Evolutionary conservation across 2,329 filamentous ascomycete genomes (phyloP).

Genomic region (Sordariomycetes sp.): DNA sequence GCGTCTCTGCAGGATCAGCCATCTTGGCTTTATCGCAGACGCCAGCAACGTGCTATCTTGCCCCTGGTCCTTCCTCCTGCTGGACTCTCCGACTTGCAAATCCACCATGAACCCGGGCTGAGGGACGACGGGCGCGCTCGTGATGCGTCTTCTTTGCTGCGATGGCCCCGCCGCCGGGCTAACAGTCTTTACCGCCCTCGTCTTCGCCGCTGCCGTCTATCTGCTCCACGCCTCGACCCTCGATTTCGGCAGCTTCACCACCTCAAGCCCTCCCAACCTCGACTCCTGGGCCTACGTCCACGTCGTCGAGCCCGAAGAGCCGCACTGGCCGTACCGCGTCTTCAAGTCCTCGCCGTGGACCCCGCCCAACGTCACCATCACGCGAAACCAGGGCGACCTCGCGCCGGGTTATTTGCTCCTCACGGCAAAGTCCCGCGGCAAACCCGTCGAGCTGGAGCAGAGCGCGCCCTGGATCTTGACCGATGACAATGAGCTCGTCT

Average conservation of each 20-base stretch:
- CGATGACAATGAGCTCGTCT: constrained; percentile 2
- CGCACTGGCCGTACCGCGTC: constrained; percentile 10
- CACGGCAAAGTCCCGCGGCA: constrained; percentile 4
- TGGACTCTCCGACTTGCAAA: too few species aligned
- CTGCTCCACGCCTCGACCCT: background rate
- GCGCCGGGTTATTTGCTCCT: constrained; percentile 17
- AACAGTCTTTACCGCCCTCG: background rate
- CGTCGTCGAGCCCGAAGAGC: constrained; percentile 7
- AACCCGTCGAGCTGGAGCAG: background rate
- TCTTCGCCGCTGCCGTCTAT: background rate
- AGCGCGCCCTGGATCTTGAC: background rate
- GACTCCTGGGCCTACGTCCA: constrained; percentile 11
- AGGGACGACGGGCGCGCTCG: too few species aligned
- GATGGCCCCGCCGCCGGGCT: background rate
- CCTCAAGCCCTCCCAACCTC: constrained; percentile 1
- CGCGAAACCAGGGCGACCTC: constrained; percentile 8
- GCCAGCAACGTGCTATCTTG: too few species aligned
- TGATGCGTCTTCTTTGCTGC: too few species aligned
- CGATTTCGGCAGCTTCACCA: background rate
- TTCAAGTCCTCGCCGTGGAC: constrained; percentile 14
- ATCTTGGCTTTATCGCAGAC: too few species aligned
- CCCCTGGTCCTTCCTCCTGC: too few species aligned
- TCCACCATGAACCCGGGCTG: too few species aligned
- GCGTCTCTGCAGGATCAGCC: too few species aligned
- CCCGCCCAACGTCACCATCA: constrained; percentile 11